Conservation (phyloP, 306 rosid species). For the Quercus gilva region DNA sequence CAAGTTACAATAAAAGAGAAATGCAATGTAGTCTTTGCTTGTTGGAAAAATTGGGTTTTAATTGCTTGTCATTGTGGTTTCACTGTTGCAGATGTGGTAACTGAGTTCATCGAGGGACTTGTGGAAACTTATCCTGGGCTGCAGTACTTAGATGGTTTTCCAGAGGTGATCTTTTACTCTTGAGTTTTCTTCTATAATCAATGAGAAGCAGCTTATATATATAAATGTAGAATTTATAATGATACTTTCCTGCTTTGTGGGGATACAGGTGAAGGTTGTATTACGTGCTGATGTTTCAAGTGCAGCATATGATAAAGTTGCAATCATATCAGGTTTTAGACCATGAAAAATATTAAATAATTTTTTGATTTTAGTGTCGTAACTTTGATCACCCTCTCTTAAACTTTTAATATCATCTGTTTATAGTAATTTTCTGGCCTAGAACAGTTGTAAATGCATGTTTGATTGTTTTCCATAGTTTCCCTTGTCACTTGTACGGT, state of each 20-base stretch:
- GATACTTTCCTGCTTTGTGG: slow-evolving; percentile 3
- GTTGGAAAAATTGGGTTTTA: slow-evolving; percentile 12
- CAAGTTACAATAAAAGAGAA: not conserved
- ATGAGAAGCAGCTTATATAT: not conserved
- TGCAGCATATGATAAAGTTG: slow-evolving; percentile 75
- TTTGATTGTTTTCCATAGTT: not conserved
- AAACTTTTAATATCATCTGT: not conserved
- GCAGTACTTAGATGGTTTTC: slow-evolving; percentile 92
- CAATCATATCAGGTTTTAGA: slow-evolving; percentile 76
- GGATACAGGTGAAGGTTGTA: slow-evolving; percentile 86
- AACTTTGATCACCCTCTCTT: not conserved
- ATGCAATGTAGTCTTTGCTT: not conserved
- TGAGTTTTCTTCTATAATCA: not conserved
- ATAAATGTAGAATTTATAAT: not conserved
- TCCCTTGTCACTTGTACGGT: not conserved
- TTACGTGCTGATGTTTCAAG: slow-evolving; percentile 81
- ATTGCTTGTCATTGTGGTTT: slow-evolving; percentile 23
- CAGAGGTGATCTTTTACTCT: slow-evolving; percentile 46
- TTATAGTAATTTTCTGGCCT: not conserved
- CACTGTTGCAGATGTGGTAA: slow-evolving; percentile 75
- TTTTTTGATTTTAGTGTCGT: not conserved
- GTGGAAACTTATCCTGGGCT: slow-evolving; percentile 89
- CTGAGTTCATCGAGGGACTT: slow-evolving; percentile 91
- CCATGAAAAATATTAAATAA: not conserved
- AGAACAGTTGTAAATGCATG: not conserved